Evolutionary conservation across 2,329 filamentous ascomycete species (phyloP).

Genomic region (Microdochium trichocladiopsis): DNA sequence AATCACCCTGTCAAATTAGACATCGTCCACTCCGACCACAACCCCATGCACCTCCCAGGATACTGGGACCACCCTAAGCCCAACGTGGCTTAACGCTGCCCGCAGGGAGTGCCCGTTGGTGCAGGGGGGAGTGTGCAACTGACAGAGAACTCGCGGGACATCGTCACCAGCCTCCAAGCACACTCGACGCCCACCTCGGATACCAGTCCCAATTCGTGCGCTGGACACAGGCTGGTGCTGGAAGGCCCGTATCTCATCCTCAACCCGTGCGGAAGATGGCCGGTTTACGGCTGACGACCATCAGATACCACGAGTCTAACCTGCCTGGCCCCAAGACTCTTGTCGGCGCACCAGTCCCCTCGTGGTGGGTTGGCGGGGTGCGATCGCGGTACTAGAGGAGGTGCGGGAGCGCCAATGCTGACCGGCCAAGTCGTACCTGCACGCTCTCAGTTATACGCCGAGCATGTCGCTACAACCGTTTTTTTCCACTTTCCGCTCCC

Average conservation of each 20-base stretch:
- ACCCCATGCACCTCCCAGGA: conserved; percentile 1
- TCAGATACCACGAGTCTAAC: neutral
- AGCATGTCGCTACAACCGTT: neutral
- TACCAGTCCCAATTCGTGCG: too few species aligned
- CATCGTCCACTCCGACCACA: neutral
- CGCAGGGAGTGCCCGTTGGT: neutral
- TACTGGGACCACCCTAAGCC: neutral
- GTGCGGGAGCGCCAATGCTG: conserved; percentile 1
- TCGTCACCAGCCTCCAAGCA: neutral
- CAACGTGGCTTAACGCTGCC: neutral
- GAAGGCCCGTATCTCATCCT: too few species aligned
- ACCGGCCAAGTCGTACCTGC: neutral
- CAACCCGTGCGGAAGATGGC: too few species aligned
- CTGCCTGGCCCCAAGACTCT: neutral
- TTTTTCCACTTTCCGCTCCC: neutral
- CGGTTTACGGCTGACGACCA: too few species aligned
- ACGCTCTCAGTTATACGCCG: neutral
- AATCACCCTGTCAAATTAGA: neutral
- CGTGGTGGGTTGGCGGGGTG: neutral
- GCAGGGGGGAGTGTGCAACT: neutral
- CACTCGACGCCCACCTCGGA: too few species aligned
- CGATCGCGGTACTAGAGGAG: neutral
- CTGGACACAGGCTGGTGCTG: too few species aligned
- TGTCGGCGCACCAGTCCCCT: neutral
- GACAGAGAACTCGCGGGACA: neutral